Evolutionary conservation across 106 monocot species (phyloP).

Genomic region (Dendrobium huoshanense): DNA sequence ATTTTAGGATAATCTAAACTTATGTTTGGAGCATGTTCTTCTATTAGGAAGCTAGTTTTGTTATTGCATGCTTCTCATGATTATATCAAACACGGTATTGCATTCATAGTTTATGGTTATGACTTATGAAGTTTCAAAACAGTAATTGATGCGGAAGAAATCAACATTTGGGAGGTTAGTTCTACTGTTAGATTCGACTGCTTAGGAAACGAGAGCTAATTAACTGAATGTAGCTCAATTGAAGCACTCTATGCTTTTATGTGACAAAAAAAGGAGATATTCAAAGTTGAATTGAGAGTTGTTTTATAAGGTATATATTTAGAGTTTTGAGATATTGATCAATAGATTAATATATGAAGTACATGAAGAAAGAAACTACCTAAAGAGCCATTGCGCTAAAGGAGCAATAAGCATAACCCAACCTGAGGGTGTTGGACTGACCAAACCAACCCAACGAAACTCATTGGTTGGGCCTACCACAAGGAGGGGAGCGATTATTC

Average conservation of each 20-base stretch:
- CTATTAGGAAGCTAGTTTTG: neutral
- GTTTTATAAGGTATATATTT: neutral
- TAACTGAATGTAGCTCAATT: neutral
- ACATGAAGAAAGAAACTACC: neutral
- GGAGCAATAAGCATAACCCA: neutral
- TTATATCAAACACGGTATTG: neutral
- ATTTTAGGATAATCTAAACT: neutral
- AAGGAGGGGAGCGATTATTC: too few species aligned
- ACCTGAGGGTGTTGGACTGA: neutral
- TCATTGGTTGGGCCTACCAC: too few species aligned
- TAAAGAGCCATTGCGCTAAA: neutral
- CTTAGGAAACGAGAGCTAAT: neutral
- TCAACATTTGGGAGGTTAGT: neutral
- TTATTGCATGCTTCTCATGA: too few species aligned
- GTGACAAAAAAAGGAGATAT: neutral
- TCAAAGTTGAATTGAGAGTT: neutral
- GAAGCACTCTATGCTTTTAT: neutral
- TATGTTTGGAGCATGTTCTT: neutral
- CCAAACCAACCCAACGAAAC: neutral
- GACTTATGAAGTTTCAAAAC: neutral
- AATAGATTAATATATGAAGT: neutral
- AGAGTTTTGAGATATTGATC: neutral
- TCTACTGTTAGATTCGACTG: neutral
- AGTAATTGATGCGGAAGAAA: neutral
- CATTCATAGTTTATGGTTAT: neutral